Evolutionary conservation across 805 yeast genomes (phyloP).

Genomic region (Hanseniaspora lachancei): DNA sequence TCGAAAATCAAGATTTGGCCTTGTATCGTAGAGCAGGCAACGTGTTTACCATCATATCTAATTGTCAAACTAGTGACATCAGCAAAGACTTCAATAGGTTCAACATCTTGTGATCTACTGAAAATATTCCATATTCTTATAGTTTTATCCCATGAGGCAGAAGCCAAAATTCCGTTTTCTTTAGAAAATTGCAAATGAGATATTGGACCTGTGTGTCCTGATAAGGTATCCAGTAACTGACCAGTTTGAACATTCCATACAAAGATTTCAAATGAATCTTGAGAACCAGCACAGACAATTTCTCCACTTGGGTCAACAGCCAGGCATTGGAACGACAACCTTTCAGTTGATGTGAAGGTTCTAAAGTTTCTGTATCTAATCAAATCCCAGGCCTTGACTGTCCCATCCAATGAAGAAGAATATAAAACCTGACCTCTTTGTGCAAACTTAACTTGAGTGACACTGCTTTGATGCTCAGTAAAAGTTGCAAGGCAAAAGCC

Average conservation of each 20-base stretch:
- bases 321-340: constrained; percentile 73
- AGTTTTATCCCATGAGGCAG: constrained; percentile 95
- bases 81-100: constrained; percentile 72
- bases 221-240: constrained; percentile 69
- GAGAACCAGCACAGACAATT: constrained; percentile 86
- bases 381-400: constrained; percentile 94
- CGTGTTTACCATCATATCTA: constrained; percentile 85
- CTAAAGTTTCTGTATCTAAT: constrained; percentile 86
- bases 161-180: constrained; percentile 65
- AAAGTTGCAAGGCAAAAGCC: constrained; percentile 91
- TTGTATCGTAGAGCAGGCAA: constrained; percentile 77
- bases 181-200: constrained; percentile 74
- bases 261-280: constrained; percentile 77
- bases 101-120: constrained; percentile 73
- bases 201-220: constrained; percentile 94
- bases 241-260: constrained; percentile 97
- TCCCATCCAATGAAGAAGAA: constrained; percentile 87
- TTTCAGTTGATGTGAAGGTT: constrained; percentile 79
- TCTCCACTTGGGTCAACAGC: constrained; percentile 98
- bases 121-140: constrained; percentile 87
- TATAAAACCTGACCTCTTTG: constrained; percentile 82
- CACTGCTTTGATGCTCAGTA: constrained; percentile 79
- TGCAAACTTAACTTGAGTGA: constrained; percentile 77
- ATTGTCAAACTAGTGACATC: constrained; percentile 74
- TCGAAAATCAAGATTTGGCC: constrained; percentile 82